phyloP scores from a whole-genome alignment of 306 rosid genomes.

The Trifolium repens region DNA sequence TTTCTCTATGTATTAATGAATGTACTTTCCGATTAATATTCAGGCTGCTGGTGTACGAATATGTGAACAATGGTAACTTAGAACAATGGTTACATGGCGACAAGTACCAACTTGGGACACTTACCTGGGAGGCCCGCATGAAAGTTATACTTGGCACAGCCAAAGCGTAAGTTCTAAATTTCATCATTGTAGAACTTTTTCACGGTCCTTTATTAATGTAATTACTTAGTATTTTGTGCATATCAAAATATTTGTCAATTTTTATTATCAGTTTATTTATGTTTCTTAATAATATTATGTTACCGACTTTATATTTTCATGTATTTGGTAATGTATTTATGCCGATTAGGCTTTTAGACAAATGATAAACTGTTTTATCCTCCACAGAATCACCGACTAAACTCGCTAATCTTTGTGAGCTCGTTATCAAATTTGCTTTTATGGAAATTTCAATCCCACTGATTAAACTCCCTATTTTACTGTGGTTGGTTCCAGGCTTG shows the following conservation, averaged over 20 bases:
- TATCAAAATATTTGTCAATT: too few species aligned
- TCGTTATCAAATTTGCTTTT: too few species aligned
- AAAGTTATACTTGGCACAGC: conserved; percentile 91
- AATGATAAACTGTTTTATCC: too few species aligned
- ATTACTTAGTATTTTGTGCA: not conserved
- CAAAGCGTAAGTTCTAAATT: conserved; percentile 76
- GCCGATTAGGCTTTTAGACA: too few species aligned
- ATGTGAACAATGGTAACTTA: conserved; percentile 93
- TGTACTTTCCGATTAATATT: conserved; percentile 29
- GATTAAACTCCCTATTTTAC: not conserved
- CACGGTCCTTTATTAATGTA: not conserved
- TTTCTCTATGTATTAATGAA: conserved; percentile 17
- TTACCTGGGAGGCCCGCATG: conserved; percentile 94
- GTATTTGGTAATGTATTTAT: too few species aligned
- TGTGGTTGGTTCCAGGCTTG: conserved; percentile 71
- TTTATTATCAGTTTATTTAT: not conserved
- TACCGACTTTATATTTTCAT: conserved; percentile 9
- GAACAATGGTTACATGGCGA: conserved; percentile 97
- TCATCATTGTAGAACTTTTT: not conserved
- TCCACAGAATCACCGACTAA: too few species aligned
- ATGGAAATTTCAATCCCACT: too few species aligned
- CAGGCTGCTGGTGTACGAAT: conserved; percentile 95
- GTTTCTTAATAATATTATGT: conserved; percentile 5
- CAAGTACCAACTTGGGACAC: conserved; percentile 72
- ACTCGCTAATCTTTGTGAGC: too few species aligned